Conservation (phyloP, 192 early-diverging fungal species). For the Coemansia sp. region DNA sequence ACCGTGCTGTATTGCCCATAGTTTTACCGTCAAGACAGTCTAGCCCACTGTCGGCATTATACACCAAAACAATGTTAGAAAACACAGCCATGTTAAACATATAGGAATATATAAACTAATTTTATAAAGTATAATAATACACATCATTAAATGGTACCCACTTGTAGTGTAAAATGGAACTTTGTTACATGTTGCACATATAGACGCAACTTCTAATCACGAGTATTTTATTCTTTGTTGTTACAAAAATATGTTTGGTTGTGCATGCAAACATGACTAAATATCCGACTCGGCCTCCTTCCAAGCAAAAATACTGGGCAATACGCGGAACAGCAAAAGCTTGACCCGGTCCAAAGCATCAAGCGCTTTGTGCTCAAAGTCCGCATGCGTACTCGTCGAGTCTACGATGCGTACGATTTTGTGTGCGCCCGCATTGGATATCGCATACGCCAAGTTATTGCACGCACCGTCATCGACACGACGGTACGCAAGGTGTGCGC, state of each 20-base stretch:
- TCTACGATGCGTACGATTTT: constrained; percentile 43
- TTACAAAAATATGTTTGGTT: background rate
- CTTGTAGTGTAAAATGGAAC: too few species aligned
- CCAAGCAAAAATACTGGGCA: constrained; percentile 47
- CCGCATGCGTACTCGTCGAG: constrained; percentile 40
- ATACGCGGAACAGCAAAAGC: constrained; percentile 47
- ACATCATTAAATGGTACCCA: too few species aligned
- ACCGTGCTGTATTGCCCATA: constrained; percentile 1
- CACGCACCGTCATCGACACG: constrained; percentile 52
- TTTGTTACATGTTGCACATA: too few species aligned
- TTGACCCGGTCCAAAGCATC: constrained; percentile 35
- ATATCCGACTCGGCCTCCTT: constrained; percentile 18
- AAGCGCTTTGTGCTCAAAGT: constrained; percentile 50
- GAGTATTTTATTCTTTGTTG: background rate
- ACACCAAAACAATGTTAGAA: too few species aligned
- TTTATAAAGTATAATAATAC: too few species aligned
- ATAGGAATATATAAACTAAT: too few species aligned
- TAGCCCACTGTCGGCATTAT: too few species aligned
- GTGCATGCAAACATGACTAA: background rate
- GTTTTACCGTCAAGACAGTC: too few species aligned
- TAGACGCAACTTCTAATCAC: background rate
- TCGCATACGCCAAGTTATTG: constrained; percentile 52
- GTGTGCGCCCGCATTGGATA: constrained; percentile 40
- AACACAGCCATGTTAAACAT: too few species aligned
- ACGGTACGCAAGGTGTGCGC: constrained; percentile 29